A percentile compares a stretch with the other conserved stretches of the same genome.
These are phyloP conservation scores for Colletotrichum horii DNA, from an alignment of 2,329 filamentous ascomycete species.

Conservation along the genomic window DNA sequence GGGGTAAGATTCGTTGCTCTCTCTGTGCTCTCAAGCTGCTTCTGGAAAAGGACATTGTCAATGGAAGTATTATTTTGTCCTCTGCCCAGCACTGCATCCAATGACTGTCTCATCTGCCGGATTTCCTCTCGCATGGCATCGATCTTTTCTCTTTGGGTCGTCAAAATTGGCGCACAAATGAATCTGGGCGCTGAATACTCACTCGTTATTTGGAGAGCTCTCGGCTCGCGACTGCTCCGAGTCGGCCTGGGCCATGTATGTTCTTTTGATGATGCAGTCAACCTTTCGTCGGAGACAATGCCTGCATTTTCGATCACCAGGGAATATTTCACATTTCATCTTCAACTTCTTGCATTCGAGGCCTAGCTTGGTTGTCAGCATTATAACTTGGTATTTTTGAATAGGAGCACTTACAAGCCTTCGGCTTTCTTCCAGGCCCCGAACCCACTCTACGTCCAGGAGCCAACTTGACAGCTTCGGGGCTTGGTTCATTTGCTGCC, in stretches of 20 bases:
- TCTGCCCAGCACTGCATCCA: not conserved
- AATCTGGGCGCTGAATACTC: no score
- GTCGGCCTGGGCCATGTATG: not conserved
- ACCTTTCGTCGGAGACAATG: not conserved
- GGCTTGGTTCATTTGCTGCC: not conserved
- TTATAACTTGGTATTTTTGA: accelerated
- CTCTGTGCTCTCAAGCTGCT: accelerated
- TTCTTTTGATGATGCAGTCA: not conserved
- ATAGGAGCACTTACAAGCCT: not conserved
- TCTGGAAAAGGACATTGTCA: not conserved
- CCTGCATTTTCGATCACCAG: not conserved
- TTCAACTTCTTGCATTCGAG: not conserved
- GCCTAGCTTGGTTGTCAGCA: not conserved
- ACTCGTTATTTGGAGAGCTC: not conserved
- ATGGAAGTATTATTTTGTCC: accelerated
- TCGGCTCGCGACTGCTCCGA: not conserved
- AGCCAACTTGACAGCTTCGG: not conserved
- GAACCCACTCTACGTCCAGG: not conserved
- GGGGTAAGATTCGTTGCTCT: no score
- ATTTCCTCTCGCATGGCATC: not conserved
- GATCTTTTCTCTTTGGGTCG: not conserved
- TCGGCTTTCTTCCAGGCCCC: not conserved
- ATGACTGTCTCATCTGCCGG: not conserved
- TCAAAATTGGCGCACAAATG: no score
- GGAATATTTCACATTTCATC: not conserved